Conservation (phyloP, 192 early-diverging fungal species). For the Piromyces finnis region DNA sequence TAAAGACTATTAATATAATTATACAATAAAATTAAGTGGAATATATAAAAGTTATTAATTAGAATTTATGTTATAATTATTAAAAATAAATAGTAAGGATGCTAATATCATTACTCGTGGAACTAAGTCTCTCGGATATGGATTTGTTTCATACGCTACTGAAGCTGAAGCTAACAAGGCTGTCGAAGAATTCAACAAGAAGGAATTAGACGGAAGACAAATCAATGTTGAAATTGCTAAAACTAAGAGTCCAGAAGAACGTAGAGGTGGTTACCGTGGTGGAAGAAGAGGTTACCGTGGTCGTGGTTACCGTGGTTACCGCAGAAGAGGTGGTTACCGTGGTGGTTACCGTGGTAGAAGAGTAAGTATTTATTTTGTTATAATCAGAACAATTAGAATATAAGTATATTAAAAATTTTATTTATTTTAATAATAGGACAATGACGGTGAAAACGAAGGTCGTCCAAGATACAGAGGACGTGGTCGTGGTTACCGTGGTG, state of each 20-base stretch:
- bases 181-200: constrained; percentile 43
- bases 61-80: too few relatives aligned
- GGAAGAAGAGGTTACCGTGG: constrained; percentile 8
- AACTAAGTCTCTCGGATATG: constrained; percentile 75
- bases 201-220: constrained; percentile 34
- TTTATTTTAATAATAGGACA: too few relatives aligned
- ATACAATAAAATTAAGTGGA: constrained; percentile 1
- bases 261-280: background rate
- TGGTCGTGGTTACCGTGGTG: constrained; percentile 5
- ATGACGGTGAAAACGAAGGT: background rate
- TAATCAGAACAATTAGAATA: too few relatives aligned
- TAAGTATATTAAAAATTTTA: too few relatives aligned
- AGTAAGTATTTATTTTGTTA: background rate
- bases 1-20: constrained; percentile 3
- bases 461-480: background rate
- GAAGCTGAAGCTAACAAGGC: constrained; percentile 51
- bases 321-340: constrained; percentile 10
- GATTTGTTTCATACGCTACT: constrained; percentile 73
- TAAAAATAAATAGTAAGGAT: constrained; percentile 22
- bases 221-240: constrained; percentile 84
- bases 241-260: constrained; percentile 19
- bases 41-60: background rate
- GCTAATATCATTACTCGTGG: constrained; percentile 69
- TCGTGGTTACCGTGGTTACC: constrained; percentile 13
- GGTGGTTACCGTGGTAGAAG: constrained; percentile 2